Conservation (phyloP, 208 protist species). For the Trypanosoma brucei region DNA sequence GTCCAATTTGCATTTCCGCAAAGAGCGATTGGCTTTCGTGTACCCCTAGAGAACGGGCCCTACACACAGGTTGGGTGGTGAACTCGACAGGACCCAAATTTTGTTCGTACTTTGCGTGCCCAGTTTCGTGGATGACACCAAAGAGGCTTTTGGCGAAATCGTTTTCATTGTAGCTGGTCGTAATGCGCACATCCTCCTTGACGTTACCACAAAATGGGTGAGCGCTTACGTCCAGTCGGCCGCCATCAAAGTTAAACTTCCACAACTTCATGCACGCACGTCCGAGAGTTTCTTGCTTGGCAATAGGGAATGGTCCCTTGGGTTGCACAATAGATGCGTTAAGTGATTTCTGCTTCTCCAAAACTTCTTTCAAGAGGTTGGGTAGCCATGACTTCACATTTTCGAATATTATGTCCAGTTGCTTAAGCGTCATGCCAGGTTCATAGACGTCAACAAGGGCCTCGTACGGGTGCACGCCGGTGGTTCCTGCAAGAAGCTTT, state of each 20-base stretch:
- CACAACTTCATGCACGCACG: conserved; percentile 52
- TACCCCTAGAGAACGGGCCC: conserved; percentile 65
- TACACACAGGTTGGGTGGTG: conserved; percentile 54
- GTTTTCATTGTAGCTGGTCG: conserved; percentile 65
- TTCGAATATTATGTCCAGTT: conserved; percentile 63
- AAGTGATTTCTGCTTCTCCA: conserved; percentile 45
- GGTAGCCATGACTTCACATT: conserved; percentile 80
- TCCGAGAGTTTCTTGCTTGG: conserved; percentile 56
- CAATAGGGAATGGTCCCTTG: conserved; percentile 37
- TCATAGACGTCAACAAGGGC: conserved; percentile 79
- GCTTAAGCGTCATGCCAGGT: conserved; percentile 58
- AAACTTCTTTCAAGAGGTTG: conserved; percentile 60
- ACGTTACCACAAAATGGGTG: conserved; percentile 87
- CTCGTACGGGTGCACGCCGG: conserved; percentile 60
- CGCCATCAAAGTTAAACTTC: conserved; percentile 78
- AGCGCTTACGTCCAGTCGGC: conserved; percentile 78
- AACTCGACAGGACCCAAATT: conserved; percentile 66
- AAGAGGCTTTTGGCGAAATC: conserved; percentile 52
- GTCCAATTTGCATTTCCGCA: conserved; percentile 72
- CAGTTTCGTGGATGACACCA: conserved; percentile 81
- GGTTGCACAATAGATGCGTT: conserved; percentile 23
- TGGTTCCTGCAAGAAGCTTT: conserved; percentile 36
- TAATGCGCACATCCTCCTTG: conserved; percentile 83
- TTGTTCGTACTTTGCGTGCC: conserved; percentile 89
- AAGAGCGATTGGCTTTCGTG: conserved; percentile 91